These are phyloP conservation scores for Phlebopus sp. DNA, from an alignment of 1,284 basidiomycete species.

Conservation along the genomic window DNA sequence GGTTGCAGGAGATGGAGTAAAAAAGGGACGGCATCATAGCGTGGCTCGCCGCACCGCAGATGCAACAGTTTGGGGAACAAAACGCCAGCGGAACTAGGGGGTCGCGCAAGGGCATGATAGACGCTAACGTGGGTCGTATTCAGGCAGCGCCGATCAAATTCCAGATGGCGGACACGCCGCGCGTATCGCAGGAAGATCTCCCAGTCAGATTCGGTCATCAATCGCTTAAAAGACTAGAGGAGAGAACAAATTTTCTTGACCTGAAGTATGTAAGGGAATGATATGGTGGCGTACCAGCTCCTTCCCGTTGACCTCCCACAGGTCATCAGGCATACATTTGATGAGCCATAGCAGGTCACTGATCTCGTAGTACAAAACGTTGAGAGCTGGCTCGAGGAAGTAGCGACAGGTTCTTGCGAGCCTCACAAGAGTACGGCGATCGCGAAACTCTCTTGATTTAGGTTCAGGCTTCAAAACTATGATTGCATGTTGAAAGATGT, in stretches of 20 bases:
- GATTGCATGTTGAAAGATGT: constrained; percentile 30
- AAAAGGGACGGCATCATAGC: constrained; percentile 22
- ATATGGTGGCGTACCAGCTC: constrained; percentile 21
- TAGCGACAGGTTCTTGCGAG: constrained; percentile 30
- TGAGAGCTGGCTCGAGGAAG: constrained; percentile 33
- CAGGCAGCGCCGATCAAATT: constrained; percentile 27
- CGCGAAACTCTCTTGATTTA: constrained; percentile 26
- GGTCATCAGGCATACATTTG: constrained; percentile 30
- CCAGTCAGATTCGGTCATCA: constrained; percentile 25
- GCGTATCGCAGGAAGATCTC: constrained; percentile 29
- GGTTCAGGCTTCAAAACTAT: constrained; percentile 27
- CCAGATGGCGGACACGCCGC: constrained; percentile 28
- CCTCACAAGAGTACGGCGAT: constrained; percentile 30
- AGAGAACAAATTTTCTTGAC: no score
- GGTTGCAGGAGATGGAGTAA: constrained; percentile 23
- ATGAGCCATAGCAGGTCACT: constrained; percentile 32
- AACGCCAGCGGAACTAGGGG: constrained; percentile 16
- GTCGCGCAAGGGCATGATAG: constrained; percentile 17
- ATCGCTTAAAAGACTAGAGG: constrained; percentile 22
- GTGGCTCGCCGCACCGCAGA: constrained; percentile 27
- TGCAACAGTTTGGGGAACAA: constrained; percentile 23
- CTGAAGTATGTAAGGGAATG: background rate
- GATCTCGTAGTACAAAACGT: constrained; percentile 32
- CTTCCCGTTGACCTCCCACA: constrained; percentile 32
- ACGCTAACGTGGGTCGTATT: constrained; percentile 22